Conservation (phyloP, 2,329 filamentous ascomycete genomes). For the Penicillium sp. region DNA sequence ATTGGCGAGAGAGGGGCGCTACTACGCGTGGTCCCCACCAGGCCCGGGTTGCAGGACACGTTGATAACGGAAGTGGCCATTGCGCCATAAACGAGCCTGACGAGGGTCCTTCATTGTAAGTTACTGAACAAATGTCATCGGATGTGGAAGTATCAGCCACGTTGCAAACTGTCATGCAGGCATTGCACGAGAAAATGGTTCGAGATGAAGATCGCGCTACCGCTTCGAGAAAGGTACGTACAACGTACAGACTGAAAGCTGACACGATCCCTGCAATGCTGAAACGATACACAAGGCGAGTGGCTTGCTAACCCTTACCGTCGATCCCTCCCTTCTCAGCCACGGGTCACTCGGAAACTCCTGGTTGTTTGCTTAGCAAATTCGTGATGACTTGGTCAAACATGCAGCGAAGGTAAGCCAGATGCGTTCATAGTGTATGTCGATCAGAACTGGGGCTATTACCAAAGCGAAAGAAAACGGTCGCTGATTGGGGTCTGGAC, state of each 20-base stretch:
- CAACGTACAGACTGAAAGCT: neutral
- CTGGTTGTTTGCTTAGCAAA: neutral
- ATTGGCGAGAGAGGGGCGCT: neutral
- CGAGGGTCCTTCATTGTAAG: neutral
- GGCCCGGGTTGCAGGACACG: neutral
- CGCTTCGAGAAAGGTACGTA: neutral
- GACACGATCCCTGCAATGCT: neutral
- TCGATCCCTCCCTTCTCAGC: constrained; percentile 2
- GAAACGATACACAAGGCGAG: neutral
- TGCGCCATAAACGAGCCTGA: neutral
- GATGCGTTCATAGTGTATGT: neutral
- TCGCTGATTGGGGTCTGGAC: neutral
- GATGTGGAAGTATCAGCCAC: neutral
- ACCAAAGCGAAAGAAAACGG: neutral
- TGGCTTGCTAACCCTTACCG: constrained; percentile 6
- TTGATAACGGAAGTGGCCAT: neutral
- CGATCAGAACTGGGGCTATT: neutral
- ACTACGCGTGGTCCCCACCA: neutral
- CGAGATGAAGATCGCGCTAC: neutral
- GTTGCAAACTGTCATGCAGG: neutral
- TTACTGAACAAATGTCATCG: neutral
- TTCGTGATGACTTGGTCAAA: neutral
- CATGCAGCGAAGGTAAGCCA: neutral
- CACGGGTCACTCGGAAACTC: neutral
- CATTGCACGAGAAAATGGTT: neutral